Evolutionary conservation across 345 rosid genomes (phyloP).

Genomic region (Pugionium cornutum): DNA sequence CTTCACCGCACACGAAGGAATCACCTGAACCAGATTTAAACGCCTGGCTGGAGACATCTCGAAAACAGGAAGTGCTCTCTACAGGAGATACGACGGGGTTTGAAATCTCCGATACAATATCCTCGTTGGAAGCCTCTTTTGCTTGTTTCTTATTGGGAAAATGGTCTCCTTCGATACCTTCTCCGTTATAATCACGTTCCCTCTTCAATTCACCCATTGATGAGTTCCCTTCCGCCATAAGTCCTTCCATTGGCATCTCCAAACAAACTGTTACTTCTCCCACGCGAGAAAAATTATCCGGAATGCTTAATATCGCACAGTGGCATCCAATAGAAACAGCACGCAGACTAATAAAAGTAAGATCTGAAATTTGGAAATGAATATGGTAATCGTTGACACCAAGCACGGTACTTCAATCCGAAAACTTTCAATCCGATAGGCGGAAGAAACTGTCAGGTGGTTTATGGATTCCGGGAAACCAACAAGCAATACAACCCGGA

Average conservation of each 20-base stretch:
- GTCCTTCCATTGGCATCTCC: conserved; percentile 41
- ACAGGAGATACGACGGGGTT: conserved; percentile 68
- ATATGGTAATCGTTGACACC: too few relatives aligned
- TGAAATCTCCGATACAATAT: conserved; percentile 75
- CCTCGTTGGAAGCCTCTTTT: conserved; percentile 72
- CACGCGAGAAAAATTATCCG: conserved; percentile 39
- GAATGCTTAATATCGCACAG: conserved; percentile 4
- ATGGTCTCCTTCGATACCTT: conserved; percentile 34
- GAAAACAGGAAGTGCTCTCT: conserved; percentile 50
- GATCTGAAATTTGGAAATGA: conserved; percentile 4
- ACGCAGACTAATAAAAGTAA: conserved; percentile 25
- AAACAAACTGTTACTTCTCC: conserved; percentile 56
- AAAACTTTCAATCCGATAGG: too few relatives aligned
- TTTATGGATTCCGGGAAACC: too few relatives aligned
- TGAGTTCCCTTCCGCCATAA: conserved; percentile 34
- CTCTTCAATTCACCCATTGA: conserved; percentile 49
- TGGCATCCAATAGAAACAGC: conserved; percentile 36
- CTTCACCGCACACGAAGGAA: conserved; percentile 35
- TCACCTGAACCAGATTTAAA: conserved; percentile 32
- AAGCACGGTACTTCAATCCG: too few relatives aligned
- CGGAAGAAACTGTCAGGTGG: too few relatives aligned
- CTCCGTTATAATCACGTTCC: conserved; percentile 42
- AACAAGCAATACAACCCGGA: too few relatives aligned
- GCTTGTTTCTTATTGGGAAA: conserved; percentile 59
- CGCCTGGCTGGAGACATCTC: conserved; percentile 56